Percentiles rank a stretch among this genome's conserved stretches.
phyloP scores from a whole-genome alignment of 768 basidiomycete species.

The Naematelia encephala region DNA sequence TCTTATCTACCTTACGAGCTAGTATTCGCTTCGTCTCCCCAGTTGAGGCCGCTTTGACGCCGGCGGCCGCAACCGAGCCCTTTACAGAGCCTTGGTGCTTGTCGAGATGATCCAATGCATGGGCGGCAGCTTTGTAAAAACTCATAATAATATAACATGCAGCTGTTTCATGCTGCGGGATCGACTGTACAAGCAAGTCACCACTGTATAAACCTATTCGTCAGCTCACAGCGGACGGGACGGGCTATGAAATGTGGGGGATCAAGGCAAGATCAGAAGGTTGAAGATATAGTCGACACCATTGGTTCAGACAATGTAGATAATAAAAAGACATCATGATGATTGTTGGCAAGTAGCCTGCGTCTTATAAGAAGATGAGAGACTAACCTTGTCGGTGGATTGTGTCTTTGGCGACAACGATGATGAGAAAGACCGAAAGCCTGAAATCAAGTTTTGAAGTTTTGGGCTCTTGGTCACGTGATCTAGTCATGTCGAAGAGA shows the following conservation, averaged over 20 bases:
- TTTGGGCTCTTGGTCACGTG: too few relatives aligned
- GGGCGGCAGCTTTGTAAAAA: constrained; percentile 89
- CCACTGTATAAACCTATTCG: background rate
- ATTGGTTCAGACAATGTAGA: constrained; percentile 50
- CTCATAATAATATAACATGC: constrained; percentile 63
- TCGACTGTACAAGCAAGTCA: background rate
- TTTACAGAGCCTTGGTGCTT: constrained; percentile 90
- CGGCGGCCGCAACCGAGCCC: constrained; percentile 64
- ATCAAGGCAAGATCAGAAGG: constrained; percentile 1
- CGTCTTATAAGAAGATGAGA: too few relatives aligned
- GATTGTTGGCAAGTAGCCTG: too few relatives aligned
- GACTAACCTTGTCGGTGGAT: too few relatives aligned
- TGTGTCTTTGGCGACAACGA: too few relatives aligned
- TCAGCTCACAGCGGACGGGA: background rate
- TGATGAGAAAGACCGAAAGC: too few relatives aligned
- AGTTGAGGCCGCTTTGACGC: constrained; percentile 25
- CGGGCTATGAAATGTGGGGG: background rate
- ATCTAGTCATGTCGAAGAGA: too few relatives aligned
- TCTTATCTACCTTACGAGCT: constrained; percentile 37
- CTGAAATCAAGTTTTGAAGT: too few relatives aligned
- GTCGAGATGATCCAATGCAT: constrained; percentile 78
- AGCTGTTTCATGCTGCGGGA: constrained; percentile 1
- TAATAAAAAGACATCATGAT: constrained; percentile 42
- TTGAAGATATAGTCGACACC: constrained; percentile 26
- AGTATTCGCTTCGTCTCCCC: constrained; percentile 47